These are phyloP conservation scores for Stramenopiles sp. DNA, from an alignment of 352 stramenopile species.

Conservation along the genomic window DNA sequence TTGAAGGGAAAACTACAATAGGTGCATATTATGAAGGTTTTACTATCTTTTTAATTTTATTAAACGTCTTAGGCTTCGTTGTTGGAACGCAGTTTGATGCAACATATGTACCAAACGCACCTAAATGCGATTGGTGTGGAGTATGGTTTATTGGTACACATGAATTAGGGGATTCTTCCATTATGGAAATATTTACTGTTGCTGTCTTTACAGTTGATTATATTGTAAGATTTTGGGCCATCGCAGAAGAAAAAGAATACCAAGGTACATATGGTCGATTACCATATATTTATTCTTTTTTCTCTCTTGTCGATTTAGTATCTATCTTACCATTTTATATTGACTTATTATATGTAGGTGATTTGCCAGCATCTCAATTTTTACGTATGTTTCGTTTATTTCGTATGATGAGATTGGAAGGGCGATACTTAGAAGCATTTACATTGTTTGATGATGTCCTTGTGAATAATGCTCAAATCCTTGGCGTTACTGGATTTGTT, in stretches of 20 bases:
- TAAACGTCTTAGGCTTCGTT: slow-evolving; percentile 32
- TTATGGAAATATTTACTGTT: slow-evolving; percentile 32
- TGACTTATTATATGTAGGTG: slow-evolving; percentile 30
- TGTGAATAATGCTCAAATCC: slow-evolving; percentile 25
- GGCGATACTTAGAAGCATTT: slow-evolving; percentile 38
- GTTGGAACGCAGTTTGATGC: slow-evolving; percentile 20
- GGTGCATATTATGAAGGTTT: slow-evolving; percentile 31
- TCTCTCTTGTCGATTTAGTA: slow-evolving; percentile 37
- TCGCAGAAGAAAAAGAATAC: slow-evolving; percentile 27
- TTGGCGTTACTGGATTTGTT: slow-evolving; percentile 41
- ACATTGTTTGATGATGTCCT: slow-evolving; percentile 38
- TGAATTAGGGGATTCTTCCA: background rate
- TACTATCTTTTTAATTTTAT: slow-evolving; percentile 33
- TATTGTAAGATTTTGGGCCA: slow-evolving; percentile 29
- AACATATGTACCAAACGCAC: slow-evolving; percentile 20
- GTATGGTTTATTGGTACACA: background rate
- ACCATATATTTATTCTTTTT: slow-evolving; percentile 32
- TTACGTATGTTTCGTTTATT: slow-evolving; percentile 46
- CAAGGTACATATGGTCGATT: slow-evolving; percentile 19
- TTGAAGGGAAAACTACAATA: background rate
- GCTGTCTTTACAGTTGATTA: slow-evolving; percentile 39
- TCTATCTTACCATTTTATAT: slow-evolving; percentile 45
- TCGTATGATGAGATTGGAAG: slow-evolving; percentile 43
- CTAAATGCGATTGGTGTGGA: background rate
- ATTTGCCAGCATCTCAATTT: slow-evolving; percentile 31